Evolutionary conservation across 2,329 filamentous ascomycete species (phyloP).

Genomic region (Penicillium vulpinum): DNA sequence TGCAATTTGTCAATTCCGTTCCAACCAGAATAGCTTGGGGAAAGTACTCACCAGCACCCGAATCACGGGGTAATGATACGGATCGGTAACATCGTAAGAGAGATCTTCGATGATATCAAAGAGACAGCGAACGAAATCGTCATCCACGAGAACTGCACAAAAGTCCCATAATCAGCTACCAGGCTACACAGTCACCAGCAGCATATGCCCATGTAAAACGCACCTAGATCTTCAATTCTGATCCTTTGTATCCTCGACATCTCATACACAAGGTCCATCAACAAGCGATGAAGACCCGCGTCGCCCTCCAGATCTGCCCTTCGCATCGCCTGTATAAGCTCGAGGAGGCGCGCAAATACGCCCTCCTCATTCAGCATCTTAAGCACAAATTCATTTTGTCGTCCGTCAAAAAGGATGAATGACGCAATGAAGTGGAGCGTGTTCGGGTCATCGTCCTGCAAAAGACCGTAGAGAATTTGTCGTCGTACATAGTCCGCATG

Average conservation of each 20-base stretch:
- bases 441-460: constrained; percentile 79
- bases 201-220: constrained; percentile 34
- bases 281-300: constrained; percentile 70
- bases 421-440: constrained; percentile 80
- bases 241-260: constrained; percentile 91
- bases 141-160: constrained; percentile 59
- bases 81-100: constrained; percentile 83
- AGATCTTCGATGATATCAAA: constrained; percentile 85
- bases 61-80: constrained; percentile 94
- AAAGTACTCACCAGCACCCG: constrained; percentile 71
- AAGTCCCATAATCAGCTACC: constrained; percentile 6
- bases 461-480: constrained; percentile 86
- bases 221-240: constrained; percentile 72
- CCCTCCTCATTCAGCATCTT: constrained; percentile 84
- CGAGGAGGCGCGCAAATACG: constrained; percentile 78
- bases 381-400: constrained; percentile 73
- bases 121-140: constrained; percentile 79
- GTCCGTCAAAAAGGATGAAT: constrained; percentile 84
- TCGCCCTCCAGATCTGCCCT: constrained; percentile 49
- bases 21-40: neutral
- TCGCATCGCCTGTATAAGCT: constrained; percentile 69
- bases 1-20: neutral
- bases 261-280: constrained; percentile 90
- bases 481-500: constrained; percentile 85
- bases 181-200: neutral